A percentile compares a stretch with the other conserved stretches of the same genome.
Evolutionary conservation across 169 alveolate species (phyloP).

Genomic region (Condylostoma magnum): DNA sequence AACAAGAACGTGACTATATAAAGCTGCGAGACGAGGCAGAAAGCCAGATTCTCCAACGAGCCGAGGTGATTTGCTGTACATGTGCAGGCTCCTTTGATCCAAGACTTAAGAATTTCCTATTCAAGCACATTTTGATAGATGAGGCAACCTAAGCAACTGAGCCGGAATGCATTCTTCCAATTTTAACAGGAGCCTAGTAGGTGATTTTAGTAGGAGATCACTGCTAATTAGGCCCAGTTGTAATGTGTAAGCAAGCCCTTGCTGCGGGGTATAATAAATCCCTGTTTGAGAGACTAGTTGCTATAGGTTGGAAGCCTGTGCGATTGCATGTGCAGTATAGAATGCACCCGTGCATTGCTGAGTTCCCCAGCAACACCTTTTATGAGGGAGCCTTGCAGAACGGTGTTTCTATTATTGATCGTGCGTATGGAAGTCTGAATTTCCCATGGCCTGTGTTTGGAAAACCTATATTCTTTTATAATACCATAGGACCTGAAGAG

Average conservation of each 20-base stretch:
- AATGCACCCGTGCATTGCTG: constrained; percentile 95
- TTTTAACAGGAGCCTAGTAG: constrained; percentile 89
- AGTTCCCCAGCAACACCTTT: constrained; percentile 91
- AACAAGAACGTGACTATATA: constrained; percentile 82
- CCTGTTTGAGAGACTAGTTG: constrained; percentile 89
- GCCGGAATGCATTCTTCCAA: constrained; percentile 92
- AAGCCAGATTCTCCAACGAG: constrained; percentile 64
- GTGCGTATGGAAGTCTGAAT: constrained; percentile 34
- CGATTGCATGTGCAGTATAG: constrained; percentile 93
- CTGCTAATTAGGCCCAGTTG: constrained; percentile 95
- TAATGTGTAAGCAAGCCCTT: constrained; percentile 92
- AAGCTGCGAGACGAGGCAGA: constrained; percentile 85
- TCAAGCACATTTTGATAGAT: constrained; percentile 91
- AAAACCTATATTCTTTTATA: constrained; percentile 85
- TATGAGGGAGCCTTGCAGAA: constrained; percentile 93
- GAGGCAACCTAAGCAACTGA: constrained; percentile 97
- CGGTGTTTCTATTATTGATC: constrained; percentile 84
- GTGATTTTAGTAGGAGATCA: constrained; percentile 95
- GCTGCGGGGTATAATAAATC: constrained; percentile 88
- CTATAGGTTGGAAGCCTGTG: constrained; percentile 73
- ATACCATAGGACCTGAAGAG: constrained; percentile 87
- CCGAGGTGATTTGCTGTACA: constrained; percentile 80
- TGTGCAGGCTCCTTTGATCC: constrained; percentile 93
- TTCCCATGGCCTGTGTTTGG: constrained; percentile 82
- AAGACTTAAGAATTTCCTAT: constrained; percentile 85